Conservation (phyloP, 495 filamentous ascomycete genomes). For the Penicillium nucicola region DNA sequence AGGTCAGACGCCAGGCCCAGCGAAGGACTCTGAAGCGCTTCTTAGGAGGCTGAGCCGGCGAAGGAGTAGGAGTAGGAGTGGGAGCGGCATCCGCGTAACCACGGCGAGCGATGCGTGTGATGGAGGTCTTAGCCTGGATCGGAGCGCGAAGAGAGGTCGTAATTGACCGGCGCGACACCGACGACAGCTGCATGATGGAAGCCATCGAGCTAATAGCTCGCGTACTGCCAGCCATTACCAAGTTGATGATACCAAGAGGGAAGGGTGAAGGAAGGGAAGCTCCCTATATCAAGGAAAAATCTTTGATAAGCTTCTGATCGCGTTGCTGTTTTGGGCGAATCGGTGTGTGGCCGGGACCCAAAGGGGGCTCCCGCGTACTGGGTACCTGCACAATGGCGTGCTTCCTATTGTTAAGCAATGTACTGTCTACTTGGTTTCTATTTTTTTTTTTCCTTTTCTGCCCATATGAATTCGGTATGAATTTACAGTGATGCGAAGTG, state of each 20-base stretch:
- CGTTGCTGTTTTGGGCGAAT: constrained; percentile 43
- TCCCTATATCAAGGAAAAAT: constrained; percentile 17
- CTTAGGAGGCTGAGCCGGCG: constrained; percentile 40
- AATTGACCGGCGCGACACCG: constrained; percentile 41
- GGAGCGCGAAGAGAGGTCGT: constrained; percentile 29
- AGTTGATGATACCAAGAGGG: constrained; percentile 4
- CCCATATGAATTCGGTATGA: too few relatives aligned
- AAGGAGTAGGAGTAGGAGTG: constrained; percentile 29
- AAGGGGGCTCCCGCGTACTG: constrained; percentile 1
- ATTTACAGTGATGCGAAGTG: too few relatives aligned
- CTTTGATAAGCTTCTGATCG: constrained; percentile 16
- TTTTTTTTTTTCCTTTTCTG: constrained; percentile 2
- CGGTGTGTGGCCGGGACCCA: constrained; percentile 38
- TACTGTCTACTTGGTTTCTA: background rate
- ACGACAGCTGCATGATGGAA: constrained; percentile 38
- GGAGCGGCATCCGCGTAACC: constrained; percentile 41
- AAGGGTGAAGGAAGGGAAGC: constrained; percentile 12
- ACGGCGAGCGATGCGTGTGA: constrained; percentile 36
- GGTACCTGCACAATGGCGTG: constrained; percentile 3
- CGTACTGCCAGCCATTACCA: constrained; percentile 39
- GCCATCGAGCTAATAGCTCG: constrained; percentile 38
- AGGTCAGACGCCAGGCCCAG: constrained; percentile 76
- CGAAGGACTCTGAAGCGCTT: constrained; percentile 51
- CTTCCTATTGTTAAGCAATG: background rate
- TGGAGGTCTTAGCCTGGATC: constrained; percentile 21